Evolutionary conservation across 108 stramenopile species (phyloP), one percentile per base, ranked within the genome.

Genomic region (Parmales sp.): DNA sequence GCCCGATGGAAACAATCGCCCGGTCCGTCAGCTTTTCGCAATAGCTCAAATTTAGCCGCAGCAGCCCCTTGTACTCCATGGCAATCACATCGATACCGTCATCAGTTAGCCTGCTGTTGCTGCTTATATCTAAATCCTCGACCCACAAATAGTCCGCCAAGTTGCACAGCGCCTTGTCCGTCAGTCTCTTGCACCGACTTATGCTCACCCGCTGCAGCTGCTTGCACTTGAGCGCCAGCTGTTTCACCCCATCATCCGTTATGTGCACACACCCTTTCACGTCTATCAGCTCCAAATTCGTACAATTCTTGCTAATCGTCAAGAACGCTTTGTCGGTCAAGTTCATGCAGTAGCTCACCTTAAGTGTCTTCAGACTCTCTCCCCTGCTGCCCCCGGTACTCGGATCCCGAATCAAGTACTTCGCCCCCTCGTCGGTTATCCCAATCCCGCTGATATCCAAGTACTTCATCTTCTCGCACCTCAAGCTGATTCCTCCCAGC

Each of bases 91-190:
- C 38, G 5, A 65, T 13, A 11, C 44, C 64, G 37, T 65, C 70
- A 37, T 71, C 70, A 0, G 70, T 66, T 22, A 71, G 31, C 45
- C 44, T 49, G 20, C 6, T 38, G 39, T 8, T 31, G 38, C 60
- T 18, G 19, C 66, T 51, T 7, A 73, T 9, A 20, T 73, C 72
- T 8, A 78, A 43, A 45, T 65, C 51, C 41, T 78, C 78, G 25
- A 71, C 22, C 78, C 78, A 78, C 5, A 78, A 51, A 6, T 37
- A 31, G 23, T 71, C 66, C 13, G 74, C 67, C 23, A 69, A 7
- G 63, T 49, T 37, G 29, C 74, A 75, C 29, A 70, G n/a, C 2
- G 65, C 64, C 49, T 46, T 43, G 69, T 75, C 64, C 34, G 74
- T 66, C 9, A 75, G n/a, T 19, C 46, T 20, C 22, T 36, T 46